Evolutionary conservation across 176 grass and related monocot genomes (phyloP).

Genomic region (Carex pumila): DNA sequence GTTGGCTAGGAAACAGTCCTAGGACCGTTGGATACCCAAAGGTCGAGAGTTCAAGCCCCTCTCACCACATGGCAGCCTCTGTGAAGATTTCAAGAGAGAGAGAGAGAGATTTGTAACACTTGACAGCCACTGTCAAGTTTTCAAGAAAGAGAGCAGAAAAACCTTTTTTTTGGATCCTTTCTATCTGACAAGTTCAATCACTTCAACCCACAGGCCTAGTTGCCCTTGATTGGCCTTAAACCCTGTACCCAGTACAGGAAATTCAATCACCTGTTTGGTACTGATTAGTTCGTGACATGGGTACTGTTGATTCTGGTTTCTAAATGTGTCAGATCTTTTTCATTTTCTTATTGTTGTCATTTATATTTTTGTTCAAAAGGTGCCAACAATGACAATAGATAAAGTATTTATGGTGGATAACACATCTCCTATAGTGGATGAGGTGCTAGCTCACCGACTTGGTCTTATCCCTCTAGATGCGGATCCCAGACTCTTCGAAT

Average conservation of each 20-base stretch:
- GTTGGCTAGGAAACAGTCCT: too few species aligned
- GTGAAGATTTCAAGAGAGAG: neutral
- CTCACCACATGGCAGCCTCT: too few species aligned
- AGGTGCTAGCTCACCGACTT: constrained; percentile 78
- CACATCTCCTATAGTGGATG: constrained; percentile 83
- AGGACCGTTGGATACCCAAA: too few species aligned
- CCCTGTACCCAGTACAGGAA: neutral
- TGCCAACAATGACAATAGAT: constrained; percentile 94
- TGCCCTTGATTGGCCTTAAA: neutral
- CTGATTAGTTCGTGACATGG: neutral
- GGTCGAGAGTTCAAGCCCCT: too few species aligned
- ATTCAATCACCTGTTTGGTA: neutral
- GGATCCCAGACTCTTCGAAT: constrained; percentile 84
- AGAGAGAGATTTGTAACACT: too few species aligned
- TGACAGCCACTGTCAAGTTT: too few species aligned
- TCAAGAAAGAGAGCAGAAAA: neutral
- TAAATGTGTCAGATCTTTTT: neutral
- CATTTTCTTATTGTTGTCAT: neutral
- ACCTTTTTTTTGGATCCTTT: neutral
- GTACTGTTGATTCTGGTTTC: neutral
- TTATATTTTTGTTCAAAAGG: constrained; percentile 31
- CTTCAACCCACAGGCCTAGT: neutral
- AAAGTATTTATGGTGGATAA: constrained; percentile 85
- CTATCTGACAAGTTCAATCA: neutral
- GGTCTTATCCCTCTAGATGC: constrained; percentile 86